Conservation (phyloP, 2,329 filamentous ascomycete species). For the Monilinia vaccinii-corymbosi region DNA sequence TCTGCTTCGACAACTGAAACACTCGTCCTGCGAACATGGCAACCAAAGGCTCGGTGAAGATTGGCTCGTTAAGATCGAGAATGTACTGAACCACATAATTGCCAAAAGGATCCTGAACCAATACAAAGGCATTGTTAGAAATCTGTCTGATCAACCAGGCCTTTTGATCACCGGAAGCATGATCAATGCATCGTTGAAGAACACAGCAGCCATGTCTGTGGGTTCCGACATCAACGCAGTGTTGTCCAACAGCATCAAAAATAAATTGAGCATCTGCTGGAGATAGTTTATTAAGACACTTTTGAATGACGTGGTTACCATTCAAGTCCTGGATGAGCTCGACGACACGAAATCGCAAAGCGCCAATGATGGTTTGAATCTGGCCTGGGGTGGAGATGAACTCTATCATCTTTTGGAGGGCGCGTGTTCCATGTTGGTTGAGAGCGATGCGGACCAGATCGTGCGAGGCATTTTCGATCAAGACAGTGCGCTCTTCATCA, state of each 20-base stretch:
- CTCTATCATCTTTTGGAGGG: constrained; percentile 99
- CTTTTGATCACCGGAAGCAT: constrained; percentile 86
- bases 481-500: constrained; percentile 84
- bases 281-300: constrained; percentile 91
- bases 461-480: constrained; percentile 82
- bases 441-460: constrained; percentile 89
- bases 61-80: constrained; percentile 79
- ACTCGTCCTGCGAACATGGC: constrained; percentile 67
- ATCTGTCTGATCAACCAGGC: constrained; percentile 78
- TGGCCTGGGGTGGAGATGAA: constrained; percentile 82
- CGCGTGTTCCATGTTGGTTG: constrained; percentile 94
- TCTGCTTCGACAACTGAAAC: constrained; percentile 75
- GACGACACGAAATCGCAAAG: constrained; percentile 76
- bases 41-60: constrained; percentile 84
- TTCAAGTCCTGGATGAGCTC: constrained; percentile 95
- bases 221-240: constrained; percentile 87
- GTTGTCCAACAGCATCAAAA: constrained; percentile 80
- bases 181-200: constrained; percentile 94
- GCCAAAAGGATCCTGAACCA: constrained; percentile 94
- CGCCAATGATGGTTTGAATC: constrained; percentile 77
- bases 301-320: constrained; percentile 98
- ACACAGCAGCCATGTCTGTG: constrained; percentile 98
- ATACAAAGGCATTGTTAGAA: constrained; percentile 74
- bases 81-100: constrained; percentile 99
- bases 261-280: constrained; percentile 87